Percentiles rank a stretch among this genome's conserved stretches.
phyloP scores from a whole-genome alignment of 2,329 filamentous ascomycete genomes.

The Cadophora malorum region DNA sequence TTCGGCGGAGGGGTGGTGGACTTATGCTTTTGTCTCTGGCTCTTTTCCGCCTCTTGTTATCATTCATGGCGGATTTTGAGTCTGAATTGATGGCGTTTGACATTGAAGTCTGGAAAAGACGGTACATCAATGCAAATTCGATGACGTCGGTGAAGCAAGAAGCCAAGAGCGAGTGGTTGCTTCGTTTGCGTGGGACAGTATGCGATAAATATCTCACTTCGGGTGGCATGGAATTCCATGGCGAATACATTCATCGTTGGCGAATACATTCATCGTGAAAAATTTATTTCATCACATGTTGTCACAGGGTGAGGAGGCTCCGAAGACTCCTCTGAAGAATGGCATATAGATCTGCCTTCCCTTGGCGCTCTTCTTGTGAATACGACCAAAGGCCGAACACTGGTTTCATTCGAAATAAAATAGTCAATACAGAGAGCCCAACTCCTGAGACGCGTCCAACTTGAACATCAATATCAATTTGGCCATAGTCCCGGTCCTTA shows the following conservation, averaged over 20 bases:
- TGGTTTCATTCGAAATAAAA: no score
- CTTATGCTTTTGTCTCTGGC: slow-evolving; percentile 17
- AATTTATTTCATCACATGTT: no score
- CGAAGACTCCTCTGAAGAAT: no score
- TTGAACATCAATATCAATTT: not conserved
- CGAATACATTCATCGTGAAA: no score
- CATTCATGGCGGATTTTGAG: not conserved
- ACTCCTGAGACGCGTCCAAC: not conserved
- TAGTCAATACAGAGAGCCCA: no score
- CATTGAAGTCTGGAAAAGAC: not conserved
- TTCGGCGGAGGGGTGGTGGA: slow-evolving; percentile 26
- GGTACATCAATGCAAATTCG: not conserved
- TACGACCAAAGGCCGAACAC: no score
- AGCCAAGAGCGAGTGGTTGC: not conserved
- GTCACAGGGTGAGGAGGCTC: no score
- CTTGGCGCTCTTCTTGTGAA: no score
- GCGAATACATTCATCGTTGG: no score
- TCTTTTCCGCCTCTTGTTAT: not conserved
- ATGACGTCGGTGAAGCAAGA: not conserved
- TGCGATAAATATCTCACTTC: no score
- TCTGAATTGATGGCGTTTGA: not conserved
- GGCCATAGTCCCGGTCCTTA: not conserved
- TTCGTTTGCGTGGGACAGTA: not conserved
- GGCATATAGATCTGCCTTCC: no score
- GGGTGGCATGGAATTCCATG: no score